phyloP scores from a whole-genome alignment of 257 asterid species.

The Salvia miltiorrhiza region DNA sequence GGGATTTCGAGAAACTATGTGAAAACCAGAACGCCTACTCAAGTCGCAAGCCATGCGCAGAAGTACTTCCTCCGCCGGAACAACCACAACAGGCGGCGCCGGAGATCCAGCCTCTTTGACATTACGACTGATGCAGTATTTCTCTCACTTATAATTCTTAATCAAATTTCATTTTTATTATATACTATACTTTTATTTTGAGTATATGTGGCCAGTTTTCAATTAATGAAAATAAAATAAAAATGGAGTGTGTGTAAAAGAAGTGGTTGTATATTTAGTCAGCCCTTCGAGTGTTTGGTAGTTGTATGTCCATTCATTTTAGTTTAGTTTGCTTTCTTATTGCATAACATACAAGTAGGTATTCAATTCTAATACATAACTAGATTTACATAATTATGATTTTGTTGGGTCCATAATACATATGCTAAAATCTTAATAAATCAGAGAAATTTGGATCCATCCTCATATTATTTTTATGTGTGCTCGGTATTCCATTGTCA shows the following conservation, averaged over 20 bases:
- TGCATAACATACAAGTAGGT: background rate
- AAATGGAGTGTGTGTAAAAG: too few relatives aligned
- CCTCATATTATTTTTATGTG: background rate
- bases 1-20: constrained; percentile 95
- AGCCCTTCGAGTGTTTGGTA: background rate
- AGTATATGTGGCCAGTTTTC: too few relatives aligned
- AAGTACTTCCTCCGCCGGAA: constrained; percentile 89
- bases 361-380: background rate
- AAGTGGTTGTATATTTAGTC: too few relatives aligned
- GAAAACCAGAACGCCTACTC: constrained; percentile 90
- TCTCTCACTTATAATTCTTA: background rate
- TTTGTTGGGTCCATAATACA: too few relatives aligned
- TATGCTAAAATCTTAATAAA: too few relatives aligned
- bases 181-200: background rate
- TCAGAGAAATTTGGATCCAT: background rate
- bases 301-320: background rate
- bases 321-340: background rate
- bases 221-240: too few relatives aligned
- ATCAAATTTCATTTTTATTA: background rate
- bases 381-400: background rate
- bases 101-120: constrained; percentile 96
- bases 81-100: constrained; percentile 76
- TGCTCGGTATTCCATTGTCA: background rate
- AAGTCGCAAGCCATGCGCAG: constrained; percentile 99
- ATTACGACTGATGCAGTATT: constrained; percentile 78